Base-by-base conservation (phyloP, 2,329 filamentous ascomycete genomes). In the Ophiostoma tasmaniense region DNA sequence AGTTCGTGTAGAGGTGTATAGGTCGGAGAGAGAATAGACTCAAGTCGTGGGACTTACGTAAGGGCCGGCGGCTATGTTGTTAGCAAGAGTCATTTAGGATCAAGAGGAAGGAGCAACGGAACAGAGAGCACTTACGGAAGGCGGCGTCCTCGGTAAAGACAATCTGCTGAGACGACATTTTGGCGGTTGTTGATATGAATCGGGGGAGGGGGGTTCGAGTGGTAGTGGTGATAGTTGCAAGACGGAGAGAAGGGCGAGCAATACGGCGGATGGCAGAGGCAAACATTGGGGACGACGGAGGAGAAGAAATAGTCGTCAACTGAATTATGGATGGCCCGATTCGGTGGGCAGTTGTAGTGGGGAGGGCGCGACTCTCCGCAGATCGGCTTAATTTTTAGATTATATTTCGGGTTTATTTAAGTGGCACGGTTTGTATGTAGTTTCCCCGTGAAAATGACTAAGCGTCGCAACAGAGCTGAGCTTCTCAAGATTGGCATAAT, bases 131-230 rank as follows among this genome's bases (percentile, higher is more conserved):
- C 85, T 78, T 78, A 87, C 85, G 82, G 74, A 82, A 80, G 73
- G 85, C 83, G 73, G 85, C 86, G 73, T 87, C 81, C 79, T 85
- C 84, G 78, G 84, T 84, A 76, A 84, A 83, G 73, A 89, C 76
- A 71, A 78, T 76, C 64, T 75, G 76, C 71, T 82, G 79, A 25
- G 64, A 65, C 73, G 78, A 78, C 75, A 77, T 76, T 73, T 76
- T 82, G 80, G 81, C 79, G 78, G 70, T 65, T 17, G 69, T 64
- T 25, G 59, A 39, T 14, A 42, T 52, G 68, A 45, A 67, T 30
- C 55, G 55, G 42, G 52, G 66, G 22, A 45, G 7, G 17, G 39
- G 6, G 35, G 64, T 37, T 42, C 35, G 64, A 28, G 64, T 65
- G 37, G 22, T 39, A 28, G 37, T 28, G 64, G 64, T 22, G 20